These are phyloP conservation scores for Nicotiana attenuata DNA, from an alignment of 257 asterid species.

Conservation along the genomic window DNA sequence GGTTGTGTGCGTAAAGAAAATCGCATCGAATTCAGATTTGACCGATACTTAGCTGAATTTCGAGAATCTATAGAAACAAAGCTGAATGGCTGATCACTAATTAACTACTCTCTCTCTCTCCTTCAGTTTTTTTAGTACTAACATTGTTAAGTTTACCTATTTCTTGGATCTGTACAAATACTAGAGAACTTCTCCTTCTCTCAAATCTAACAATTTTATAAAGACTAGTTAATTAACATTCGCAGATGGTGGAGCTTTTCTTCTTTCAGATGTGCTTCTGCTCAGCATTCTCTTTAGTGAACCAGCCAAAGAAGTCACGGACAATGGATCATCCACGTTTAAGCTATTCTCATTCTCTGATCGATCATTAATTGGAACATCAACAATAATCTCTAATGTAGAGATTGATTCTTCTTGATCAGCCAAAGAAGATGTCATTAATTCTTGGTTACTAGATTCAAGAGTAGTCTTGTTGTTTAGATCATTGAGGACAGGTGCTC, in stretches of 20 bases:
- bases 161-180: too few species aligned
- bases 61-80: too few species aligned
- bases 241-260: constrained; percentile 19
- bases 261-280: constrained; percentile 24
- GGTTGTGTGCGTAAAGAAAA: too few species aligned
- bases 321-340: background rate
- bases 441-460: background rate
- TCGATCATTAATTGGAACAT: background rate
- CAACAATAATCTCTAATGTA: constrained; percentile 19
- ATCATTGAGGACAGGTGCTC: constrained; percentile 24
- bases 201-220: background rate
- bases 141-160: too few species aligned
- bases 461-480: background rate
- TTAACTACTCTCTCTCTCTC: too few species aligned
- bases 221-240: background rate
- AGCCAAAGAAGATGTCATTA: background rate
- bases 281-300: constrained; percentile 22
- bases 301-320: background rate
- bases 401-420: background rate
- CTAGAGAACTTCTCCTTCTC: background rate
- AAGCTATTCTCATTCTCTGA: constrained; percentile 1
- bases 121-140: too few species aligned
- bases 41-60: too few species aligned
- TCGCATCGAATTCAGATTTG: too few species aligned
- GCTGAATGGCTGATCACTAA: too few species aligned